These are phyloP conservation scores for Metschnikowia peoriensis DNA, from an alignment of 805 yeast species.

Conservation along the genomic window DNA sequence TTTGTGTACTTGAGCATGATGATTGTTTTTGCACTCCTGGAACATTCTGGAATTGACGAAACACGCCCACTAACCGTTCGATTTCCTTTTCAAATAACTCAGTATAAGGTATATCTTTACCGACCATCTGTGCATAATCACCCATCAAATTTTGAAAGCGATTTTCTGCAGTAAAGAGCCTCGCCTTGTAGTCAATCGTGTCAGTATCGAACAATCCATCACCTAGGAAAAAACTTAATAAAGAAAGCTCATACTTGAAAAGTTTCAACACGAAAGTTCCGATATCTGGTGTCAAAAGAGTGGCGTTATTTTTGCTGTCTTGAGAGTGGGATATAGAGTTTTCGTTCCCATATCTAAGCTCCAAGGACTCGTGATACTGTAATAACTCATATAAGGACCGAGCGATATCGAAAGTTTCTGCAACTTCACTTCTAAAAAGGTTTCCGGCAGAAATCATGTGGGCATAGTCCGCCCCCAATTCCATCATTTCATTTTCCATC, in stretches of 20 bases:
- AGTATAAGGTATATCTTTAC: not conserved
- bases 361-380: not conserved
- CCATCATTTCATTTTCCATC: not conserved
- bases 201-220: not conserved
- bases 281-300: no score
- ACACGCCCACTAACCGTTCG: not conserved
- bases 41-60: not conserved
- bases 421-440: not conserved
- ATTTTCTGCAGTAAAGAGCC: not conserved
- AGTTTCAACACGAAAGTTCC: not conserved
- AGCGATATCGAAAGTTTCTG: not conserved
- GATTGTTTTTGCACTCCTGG: not conserved
- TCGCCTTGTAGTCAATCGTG: not conserved
- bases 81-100: not conserved
- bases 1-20: not conserved
- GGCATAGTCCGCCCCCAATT: not conserved
- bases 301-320: no score
- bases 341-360: not conserved
- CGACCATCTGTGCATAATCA: not conserved
- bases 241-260: not conserved
- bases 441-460: slow-evolving; percentile 1
- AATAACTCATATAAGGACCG: not conserved
- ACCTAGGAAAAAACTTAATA: not conserved
- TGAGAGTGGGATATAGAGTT: not conserved
- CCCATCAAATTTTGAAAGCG: not conserved